Conservation (phyloP, 139 green algal genomes). For the Chlorella ohadii region DNA sequence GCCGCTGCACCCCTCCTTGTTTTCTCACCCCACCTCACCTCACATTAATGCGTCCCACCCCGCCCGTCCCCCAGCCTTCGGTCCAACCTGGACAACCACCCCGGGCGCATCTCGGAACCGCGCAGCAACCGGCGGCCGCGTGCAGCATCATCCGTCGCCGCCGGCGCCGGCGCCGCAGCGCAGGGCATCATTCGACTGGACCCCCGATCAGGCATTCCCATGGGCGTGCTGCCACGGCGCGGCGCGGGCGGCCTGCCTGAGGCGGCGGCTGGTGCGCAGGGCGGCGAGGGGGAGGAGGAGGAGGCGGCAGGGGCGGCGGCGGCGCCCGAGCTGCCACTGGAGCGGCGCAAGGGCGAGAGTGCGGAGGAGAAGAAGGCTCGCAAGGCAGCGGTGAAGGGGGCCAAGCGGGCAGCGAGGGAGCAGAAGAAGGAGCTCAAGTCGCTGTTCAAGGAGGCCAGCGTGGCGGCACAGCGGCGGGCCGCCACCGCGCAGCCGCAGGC, state of each 20-base stretch:
- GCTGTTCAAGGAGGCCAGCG: constrained; percentile 77
- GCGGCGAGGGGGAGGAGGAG: background rate
- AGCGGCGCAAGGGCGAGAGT: constrained; percentile 76
- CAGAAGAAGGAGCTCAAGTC: constrained; percentile 88
- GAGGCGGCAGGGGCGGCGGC: background rate
- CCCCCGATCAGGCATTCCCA: constrained; percentile 26
- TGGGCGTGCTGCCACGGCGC: constrained; percentile 13
- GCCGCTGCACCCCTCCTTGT: too few species aligned
- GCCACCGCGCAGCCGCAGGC: constrained; percentile 45
- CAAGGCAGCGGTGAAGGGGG: constrained; percentile 88
- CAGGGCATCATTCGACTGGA: constrained; percentile 32
- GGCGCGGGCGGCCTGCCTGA: background rate
- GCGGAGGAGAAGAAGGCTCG: constrained; percentile 81
- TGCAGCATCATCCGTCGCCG: background rate
- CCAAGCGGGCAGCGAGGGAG: constrained; percentile 60
- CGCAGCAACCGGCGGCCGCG: constrained; percentile 19
- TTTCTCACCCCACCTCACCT: background rate
- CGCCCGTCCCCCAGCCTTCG: constrained; percentile 51
- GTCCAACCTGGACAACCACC: constrained; percentile 87
- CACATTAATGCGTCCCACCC: background rate
- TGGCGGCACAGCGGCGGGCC: constrained; percentile 26
- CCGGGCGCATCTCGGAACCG: constrained; percentile 67
- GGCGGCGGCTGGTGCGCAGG: background rate
- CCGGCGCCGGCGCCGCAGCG: background rate
- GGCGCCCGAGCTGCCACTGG: background rate